Evolutionary conservation across 2,329 filamentous ascomycete species (phyloP).

Genomic region (Penicillium sp.): DNA sequence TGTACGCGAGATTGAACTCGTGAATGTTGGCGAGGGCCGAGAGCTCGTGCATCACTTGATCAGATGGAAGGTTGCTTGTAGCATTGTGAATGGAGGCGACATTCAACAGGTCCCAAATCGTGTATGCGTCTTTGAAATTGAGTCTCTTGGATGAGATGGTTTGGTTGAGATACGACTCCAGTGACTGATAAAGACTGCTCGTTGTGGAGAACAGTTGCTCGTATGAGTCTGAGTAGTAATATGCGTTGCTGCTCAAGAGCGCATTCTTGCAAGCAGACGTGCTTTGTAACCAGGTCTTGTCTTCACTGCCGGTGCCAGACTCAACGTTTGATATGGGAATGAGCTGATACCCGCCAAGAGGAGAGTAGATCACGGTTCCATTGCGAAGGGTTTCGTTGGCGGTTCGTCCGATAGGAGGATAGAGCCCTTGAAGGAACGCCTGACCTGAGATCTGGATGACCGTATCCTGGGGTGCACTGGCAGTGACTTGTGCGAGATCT

Average conservation of each 20-base stretch:
- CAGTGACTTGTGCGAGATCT: constrained; percentile 60
- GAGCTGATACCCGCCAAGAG: constrained; percentile 73
- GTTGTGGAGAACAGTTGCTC: constrained; percentile 42
- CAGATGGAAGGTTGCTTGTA: constrained; percentile 7
- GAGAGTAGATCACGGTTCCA: constrained; percentile 57
- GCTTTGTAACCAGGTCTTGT: constrained; percentile 51
- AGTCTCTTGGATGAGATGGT: constrained; percentile 43
- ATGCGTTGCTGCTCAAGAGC: constrained; percentile 46
- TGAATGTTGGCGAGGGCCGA: constrained; percentile 65
- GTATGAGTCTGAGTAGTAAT: constrained; percentile 48
- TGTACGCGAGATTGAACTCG: constrained; percentile 75
- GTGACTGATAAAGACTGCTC: constrained; percentile 44
- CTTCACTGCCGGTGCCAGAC: constrained; percentile 53
- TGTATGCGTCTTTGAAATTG: constrained; percentile 54
- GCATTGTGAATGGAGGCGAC: constrained; percentile 55
- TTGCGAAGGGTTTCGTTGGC: constrained; percentile 62
- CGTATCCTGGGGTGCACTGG: constrained; percentile 64
- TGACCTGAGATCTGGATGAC: constrained; percentile 71
- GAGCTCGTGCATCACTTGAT: constrained; percentile 49
- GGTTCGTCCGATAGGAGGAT: constrained; percentile 61
- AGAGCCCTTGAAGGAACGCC: constrained; percentile 80
- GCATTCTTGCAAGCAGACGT: constrained; percentile 41
- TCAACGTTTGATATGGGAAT: constrained; percentile 59
- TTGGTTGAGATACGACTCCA: constrained; percentile 46
- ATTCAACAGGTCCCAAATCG: constrained; percentile 57